Conservation (phyloP, 2,329 filamentous ascomycete species). For the Sphaerostilbella broomeana region DNA sequence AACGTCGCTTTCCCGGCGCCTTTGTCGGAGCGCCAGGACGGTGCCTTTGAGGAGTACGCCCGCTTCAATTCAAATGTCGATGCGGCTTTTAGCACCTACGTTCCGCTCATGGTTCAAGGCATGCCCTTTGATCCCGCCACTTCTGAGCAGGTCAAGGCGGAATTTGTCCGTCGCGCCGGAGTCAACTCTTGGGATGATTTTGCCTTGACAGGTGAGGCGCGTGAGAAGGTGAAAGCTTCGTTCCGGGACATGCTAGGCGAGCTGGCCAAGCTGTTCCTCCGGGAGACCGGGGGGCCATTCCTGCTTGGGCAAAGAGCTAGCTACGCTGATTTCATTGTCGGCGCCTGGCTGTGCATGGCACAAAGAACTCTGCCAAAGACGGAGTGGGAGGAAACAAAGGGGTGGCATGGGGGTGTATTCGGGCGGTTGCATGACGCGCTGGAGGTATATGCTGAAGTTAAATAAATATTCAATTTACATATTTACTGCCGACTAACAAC, state of each 20-base stretch:
- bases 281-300: constrained; percentile 39
- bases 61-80: constrained; percentile 51
- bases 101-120: constrained; percentile 30
- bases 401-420: constrained; percentile 47
- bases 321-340: constrained; percentile 53
- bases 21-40: constrained; percentile 27
- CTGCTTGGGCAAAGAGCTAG: constrained; percentile 37
- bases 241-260: constrained; percentile 36
- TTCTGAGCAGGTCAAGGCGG: constrained; percentile 36
- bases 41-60: constrained; percentile 32
- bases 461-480: too few relatives aligned
- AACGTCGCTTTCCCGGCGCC: constrained; percentile 26
- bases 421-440: constrained; percentile 42
- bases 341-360: constrained; percentile 48
- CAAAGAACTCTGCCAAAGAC: constrained; percentile 29
- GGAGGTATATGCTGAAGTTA: constrained; percentile 28
- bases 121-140: constrained; percentile 47
- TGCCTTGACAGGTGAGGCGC: constrained; percentile 29
- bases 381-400: constrained; percentile 42
- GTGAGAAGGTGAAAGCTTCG: constrained; percentile 30
- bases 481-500: too few relatives aligned
- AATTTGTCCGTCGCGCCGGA: constrained; percentile 43
- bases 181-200: constrained; percentile 40
- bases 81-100: constrained; percentile 42
- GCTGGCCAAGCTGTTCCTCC: constrained; percentile 35